phyloP scores from a whole-genome alignment of 169 alveolate species.

The Plasmodium coatneyi region DNA sequence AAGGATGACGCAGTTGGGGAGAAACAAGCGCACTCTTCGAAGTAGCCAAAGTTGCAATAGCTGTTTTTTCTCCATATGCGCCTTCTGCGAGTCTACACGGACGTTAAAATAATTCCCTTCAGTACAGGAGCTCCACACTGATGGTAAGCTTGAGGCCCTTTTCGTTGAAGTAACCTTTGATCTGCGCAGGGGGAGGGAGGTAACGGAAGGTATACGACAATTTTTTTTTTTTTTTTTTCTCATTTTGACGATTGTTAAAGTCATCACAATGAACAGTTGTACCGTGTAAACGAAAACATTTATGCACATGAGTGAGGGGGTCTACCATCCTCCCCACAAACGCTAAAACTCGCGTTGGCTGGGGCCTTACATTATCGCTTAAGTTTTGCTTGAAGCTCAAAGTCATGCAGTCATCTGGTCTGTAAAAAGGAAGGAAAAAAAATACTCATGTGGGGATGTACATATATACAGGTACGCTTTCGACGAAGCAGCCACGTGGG shows the following conservation, averaged over 20 bases:
- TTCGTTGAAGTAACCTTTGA: conserved; percentile 67
- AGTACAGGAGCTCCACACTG: conserved; percentile 59
- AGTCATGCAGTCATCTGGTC: conserved; percentile 61
- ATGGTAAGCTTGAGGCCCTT: conserved; percentile 33
- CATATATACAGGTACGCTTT: neutral
- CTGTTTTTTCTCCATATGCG: neutral
- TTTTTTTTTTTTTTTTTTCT: neutral
- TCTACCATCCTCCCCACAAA: neutral
- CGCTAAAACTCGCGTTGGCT: neutral
- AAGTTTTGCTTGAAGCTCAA: conserved; percentile 43
- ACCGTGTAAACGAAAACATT: neutral
- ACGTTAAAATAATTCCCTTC: neutral
- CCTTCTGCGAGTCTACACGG: neutral
- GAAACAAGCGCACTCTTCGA: neutral
- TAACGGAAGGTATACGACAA: neutral
- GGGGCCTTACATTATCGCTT: conserved; percentile 59
- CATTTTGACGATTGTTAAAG: neutral
- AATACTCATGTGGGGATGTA: neutral
- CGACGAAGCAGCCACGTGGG: neutral
- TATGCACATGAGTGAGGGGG: neutral
- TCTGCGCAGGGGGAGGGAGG: conserved; percentile 15
- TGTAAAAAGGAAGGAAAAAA: conserved; percentile 2
- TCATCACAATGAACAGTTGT: neutral
- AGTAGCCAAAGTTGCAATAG: neutral
- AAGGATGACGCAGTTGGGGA: neutral